phyloP scores from a whole-genome alignment of 768 basidiomycete species.

The Hericium erinaceus region DNA sequence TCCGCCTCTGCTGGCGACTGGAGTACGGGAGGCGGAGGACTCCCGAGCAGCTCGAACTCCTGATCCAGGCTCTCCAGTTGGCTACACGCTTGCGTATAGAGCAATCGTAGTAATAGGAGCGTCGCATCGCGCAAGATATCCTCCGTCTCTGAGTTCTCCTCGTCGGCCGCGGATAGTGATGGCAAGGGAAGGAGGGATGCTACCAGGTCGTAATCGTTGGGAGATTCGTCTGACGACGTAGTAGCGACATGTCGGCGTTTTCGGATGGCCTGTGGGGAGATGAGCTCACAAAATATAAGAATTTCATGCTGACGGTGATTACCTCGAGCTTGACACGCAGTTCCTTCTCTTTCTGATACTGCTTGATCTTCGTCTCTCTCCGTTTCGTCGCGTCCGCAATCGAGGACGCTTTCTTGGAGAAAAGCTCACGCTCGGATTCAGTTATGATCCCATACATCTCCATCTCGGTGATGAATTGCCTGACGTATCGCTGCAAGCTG shows the following conservation, averaged over 20 bases:
- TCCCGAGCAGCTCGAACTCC: conserved; percentile 61
- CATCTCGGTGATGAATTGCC: conserved; percentile 37
- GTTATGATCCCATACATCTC: conserved; percentile 63
- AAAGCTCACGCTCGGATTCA: conserved; percentile 46
- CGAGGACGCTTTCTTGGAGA: conserved; percentile 37
- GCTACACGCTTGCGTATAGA: conserved; percentile 58
- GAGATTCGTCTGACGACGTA: conserved; percentile 22
- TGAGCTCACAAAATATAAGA: background rate
- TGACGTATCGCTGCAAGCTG: conserved; percentile 37
- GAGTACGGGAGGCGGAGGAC: conserved; percentile 36
- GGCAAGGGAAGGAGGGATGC: conserved; percentile 45
- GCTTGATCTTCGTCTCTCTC: conserved; percentile 84
- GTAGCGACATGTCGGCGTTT: conserved; percentile 40
- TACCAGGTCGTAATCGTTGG: conserved; percentile 52
- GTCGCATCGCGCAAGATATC: conserved; percentile 58
- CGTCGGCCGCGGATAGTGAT: conserved; percentile 29
- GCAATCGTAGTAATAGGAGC: conserved; percentile 63
- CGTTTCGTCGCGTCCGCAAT: conserved; percentile 58
- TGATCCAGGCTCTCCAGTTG: conserved; percentile 61
- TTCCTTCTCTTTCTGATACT: conserved; percentile 82
- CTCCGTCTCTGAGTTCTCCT: conserved; percentile 51
- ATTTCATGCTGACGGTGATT: conserved; percentile 5
- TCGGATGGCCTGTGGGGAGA: conserved; percentile 36
- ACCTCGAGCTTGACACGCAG: conserved; percentile 66
- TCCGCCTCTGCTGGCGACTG: conserved; percentile 22